Evolutionary conservation across 306 rosid species (phyloP).

Genomic region (Lotus japonicus): DNA sequence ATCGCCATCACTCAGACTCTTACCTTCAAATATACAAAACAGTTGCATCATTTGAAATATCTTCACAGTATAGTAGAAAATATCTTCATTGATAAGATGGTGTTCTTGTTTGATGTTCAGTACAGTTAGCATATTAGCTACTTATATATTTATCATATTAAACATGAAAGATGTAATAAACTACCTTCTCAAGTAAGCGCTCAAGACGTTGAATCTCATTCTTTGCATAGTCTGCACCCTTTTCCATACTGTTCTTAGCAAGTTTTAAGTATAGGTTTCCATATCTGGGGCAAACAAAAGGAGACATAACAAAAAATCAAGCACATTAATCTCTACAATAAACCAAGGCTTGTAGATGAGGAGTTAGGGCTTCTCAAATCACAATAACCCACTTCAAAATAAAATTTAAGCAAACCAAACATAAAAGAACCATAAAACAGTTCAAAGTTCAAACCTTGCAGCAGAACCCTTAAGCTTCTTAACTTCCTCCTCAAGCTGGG

Average conservation of each 20-base stretch:
- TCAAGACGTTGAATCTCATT: constrained; percentile 74
- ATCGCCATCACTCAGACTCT: no score
- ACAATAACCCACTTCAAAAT: neutral
- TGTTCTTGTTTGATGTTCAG: neutral
- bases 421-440: neutral
- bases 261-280: constrained; percentile 71
- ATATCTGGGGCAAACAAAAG: constrained; percentile 32
- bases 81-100: no score
- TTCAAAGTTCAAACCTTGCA: constrained; percentile 44
- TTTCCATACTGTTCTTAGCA: constrained; percentile 58
- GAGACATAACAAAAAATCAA: neutral
- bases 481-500: constrained; percentile 70
- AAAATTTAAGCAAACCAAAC: constrained; percentile 4
- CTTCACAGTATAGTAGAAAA: no score
- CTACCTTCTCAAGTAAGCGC: constrained; percentile 72
- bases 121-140: neutral
- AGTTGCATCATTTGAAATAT: no score
- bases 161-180: neutral
- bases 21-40: no score
- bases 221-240: constrained; percentile 68
- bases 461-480: constrained; percentile 60
- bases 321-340: neutral
- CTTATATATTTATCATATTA: neutral
- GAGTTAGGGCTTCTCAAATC: neutral
- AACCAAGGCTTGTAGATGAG: neutral